phyloP scores from a whole-genome alignment of 2,329 filamentous ascomycete genomes.

The Verticillium nonalfalfae region DNA sequence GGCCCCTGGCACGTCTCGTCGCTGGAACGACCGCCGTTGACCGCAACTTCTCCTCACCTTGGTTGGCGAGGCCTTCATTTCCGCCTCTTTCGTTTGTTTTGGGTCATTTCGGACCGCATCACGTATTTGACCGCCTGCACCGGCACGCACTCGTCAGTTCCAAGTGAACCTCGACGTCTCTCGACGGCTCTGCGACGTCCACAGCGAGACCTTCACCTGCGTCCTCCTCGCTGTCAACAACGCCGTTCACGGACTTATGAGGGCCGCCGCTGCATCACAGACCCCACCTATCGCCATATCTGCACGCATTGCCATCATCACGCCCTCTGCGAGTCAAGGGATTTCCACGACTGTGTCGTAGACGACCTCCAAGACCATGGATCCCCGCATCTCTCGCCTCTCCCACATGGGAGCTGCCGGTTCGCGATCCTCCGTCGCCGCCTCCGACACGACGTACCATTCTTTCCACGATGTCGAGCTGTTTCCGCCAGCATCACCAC shows the following conservation, averaged over 20 bases:
- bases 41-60: background rate
- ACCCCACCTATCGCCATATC: background rate
- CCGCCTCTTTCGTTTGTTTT: background rate
- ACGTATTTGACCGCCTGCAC: background rate
- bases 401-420: slow-evolving; percentile 15
- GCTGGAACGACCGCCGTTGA: background rate
- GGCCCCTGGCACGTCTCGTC: background rate
- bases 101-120: background rate
- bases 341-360: background rate
- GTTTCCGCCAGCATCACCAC: slow-evolving; percentile 30
- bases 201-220: background rate
- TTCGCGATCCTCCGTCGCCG: slow-evolving; percentile 34
- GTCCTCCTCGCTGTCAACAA: background rate
- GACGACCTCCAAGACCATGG: background rate
- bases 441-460: slow-evolving; percentile 46
- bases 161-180: background rate
- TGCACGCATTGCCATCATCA: background rate
- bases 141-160: background rate
- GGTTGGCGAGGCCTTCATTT: background rate
- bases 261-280: background rate
- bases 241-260: background rate
- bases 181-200: background rate
- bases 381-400: slow-evolving; percentile 9
- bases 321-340: background rate
- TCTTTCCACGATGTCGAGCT: slow-evolving; percentile 46